phyloP scores from a whole-genome alignment of 805 yeast species.

The Yamadazyma scolyti region DNA sequence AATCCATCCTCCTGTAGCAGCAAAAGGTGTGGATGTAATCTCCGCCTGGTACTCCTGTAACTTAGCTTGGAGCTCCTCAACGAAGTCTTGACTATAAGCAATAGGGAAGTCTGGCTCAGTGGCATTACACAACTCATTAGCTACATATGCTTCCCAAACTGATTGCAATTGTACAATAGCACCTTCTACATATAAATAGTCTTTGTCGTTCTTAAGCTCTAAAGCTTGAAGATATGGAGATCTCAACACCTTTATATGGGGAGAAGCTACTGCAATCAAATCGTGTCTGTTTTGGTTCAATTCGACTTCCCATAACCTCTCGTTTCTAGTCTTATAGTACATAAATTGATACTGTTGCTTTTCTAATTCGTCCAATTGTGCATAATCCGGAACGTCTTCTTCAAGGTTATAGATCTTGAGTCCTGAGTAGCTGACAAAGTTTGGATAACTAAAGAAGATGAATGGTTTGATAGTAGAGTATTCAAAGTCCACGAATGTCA shows the following conservation, averaged over 20 bases:
- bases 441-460: constrained; percentile 72
- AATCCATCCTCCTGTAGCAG: constrained; percentile 91
- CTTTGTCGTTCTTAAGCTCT: constrained; percentile 55
- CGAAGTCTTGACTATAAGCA: constrained; percentile 51
- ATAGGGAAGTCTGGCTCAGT: constrained; percentile 53
- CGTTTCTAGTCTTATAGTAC: constrained; percentile 87
- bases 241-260: constrained; percentile 75
- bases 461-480: constrained; percentile 78
- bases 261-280: constrained; percentile 75
- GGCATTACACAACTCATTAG: constrained; percentile 51
- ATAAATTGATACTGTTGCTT: constrained; percentile 81
- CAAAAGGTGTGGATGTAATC: constrained; percentile 71
- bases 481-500: constrained; percentile 78
- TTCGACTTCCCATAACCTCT: constrained; percentile 79
- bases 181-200: constrained; percentile 62
- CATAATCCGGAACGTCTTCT: constrained; percentile 71
- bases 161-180: constrained; percentile 61
- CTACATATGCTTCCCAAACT: constrained; percentile 65
- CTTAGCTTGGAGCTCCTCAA: constrained; percentile 53
- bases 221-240: constrained; percentile 60
- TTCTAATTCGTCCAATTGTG: constrained; percentile 64
- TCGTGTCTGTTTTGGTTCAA: constrained; percentile 62
- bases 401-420: constrained; percentile 76
- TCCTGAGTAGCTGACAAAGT: constrained; percentile 83
- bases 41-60: constrained; percentile 67